Percentiles rank a stretch among this genome's conserved stretches.
Evolutionary conservation across 305 asterid genomes (phyloP).

Genomic region (Striga hermonthica): DNA sequence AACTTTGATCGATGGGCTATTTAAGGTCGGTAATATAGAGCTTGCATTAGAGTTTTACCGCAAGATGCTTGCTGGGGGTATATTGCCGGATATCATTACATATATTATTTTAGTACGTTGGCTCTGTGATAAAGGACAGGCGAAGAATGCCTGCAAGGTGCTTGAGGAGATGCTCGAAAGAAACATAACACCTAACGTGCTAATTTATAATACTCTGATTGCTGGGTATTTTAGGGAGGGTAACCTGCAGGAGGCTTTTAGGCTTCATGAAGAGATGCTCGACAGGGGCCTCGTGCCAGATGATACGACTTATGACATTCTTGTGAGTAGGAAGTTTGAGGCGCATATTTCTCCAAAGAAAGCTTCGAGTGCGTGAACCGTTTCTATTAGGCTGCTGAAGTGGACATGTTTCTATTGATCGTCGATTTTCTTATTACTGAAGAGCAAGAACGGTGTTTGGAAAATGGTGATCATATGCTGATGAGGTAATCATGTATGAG

Average conservation of each 20-base stretch:
- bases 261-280: slow-evolving; percentile 86
- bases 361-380: slow-evolving; percentile 30
- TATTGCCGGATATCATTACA: slow-evolving; percentile 62
- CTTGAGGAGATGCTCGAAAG: slow-evolving; percentile 56
- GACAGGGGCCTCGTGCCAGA: slow-evolving; percentile 68
- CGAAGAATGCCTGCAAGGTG: slow-evolving; percentile 57
- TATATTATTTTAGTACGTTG: slow-evolving; percentile 65
- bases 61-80: slow-evolving; percentile 65
- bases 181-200: slow-evolving; percentile 50
- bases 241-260: slow-evolving; percentile 76
- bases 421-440: too few species aligned
- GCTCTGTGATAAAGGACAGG: slow-evolving; percentile 60
- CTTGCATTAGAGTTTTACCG: slow-evolving; percentile 57
- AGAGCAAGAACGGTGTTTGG: too few species aligned
- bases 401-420: too few species aligned
- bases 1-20: slow-evolving; percentile 64
- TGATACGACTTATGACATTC: slow-evolving; percentile 55
- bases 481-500: too few species aligned
- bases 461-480: too few species aligned
- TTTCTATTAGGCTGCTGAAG: too few species aligned
- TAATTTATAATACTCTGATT: slow-evolving; percentile 63
- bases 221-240: slow-evolving; percentile 74
- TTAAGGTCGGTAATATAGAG: slow-evolving; percentile 52
- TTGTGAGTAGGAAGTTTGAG: slow-evolving; percentile 45
- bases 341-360: slow-evolving; percentile 29